Evolutionary conservation across 192 early-diverging fungal genomes (phyloP).

Genomic region (Backusella sp.): DNA sequence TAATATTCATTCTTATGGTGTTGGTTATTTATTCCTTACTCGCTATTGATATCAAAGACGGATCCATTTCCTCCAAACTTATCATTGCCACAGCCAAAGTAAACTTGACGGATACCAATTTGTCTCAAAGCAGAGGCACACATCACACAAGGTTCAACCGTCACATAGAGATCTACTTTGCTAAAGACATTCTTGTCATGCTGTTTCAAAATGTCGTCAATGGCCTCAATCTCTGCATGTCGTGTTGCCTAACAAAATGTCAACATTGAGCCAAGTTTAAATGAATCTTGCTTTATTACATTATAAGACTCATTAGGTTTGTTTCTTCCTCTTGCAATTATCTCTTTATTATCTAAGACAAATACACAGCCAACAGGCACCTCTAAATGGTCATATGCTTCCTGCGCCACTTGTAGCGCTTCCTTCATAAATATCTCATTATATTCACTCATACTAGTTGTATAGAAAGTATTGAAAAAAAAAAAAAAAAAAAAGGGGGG

Average conservation of each 20-base stretch:
- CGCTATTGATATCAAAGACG: constrained; percentile 72
- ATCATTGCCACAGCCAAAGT: constrained; percentile 92
- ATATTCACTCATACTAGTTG: constrained; percentile 17
- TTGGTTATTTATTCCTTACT: constrained; percentile 46
- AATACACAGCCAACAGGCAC: constrained; percentile 98
- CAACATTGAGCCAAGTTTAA: not conserved
- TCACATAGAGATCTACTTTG: constrained; percentile 83
- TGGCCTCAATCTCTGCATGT: constrained; percentile 94
- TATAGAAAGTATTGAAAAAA: not conserved
- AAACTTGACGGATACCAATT: constrained; percentile 78
- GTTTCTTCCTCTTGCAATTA: constrained; percentile 87
- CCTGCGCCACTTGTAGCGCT: constrained; percentile 59
- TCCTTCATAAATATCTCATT: constrained; percentile 29
- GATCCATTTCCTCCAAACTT: constrained; percentile 97
- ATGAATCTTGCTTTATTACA: constrained; percentile 47
- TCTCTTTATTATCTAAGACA: constrained; percentile 56
- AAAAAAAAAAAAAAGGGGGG: not conserved
- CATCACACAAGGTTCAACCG: constrained; percentile 98
- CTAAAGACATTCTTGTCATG: constrained; percentile 34
- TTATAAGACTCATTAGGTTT: constrained; percentile 84
- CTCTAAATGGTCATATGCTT: constrained; percentile 79
- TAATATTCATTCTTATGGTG: not conserved
- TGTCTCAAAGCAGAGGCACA: constrained; percentile 90
- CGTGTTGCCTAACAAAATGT: constrained; percentile 66
- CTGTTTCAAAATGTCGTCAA: constrained; percentile 67